phyloP scores from a whole-genome alignment of 163 green algal genomes.

The Prototheca wickerhamii region DNA sequence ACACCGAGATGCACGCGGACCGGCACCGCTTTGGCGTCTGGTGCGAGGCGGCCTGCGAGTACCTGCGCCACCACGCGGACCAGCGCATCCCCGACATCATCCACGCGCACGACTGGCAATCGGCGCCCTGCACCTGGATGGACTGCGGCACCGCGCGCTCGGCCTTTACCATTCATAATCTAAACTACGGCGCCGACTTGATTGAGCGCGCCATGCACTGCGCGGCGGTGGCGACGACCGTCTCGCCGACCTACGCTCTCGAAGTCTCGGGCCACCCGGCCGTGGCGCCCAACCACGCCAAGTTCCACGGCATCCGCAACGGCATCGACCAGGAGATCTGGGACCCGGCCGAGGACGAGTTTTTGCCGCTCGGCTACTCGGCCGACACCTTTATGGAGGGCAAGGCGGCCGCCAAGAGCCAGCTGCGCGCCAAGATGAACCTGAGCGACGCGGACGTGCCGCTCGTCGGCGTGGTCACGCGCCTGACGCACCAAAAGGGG shows the following conservation, averaged over 20 bases:
- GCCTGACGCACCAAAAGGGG: constrained; percentile 95
- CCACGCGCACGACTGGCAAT: constrained; percentile 96
- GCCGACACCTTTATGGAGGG: constrained; percentile 60
- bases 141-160: constrained; percentile 4
- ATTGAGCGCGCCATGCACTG: constrained; percentile 37
- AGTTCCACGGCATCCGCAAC: constrained; percentile 95
- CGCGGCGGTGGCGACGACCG: constrained; percentile 70
- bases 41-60: constrained; percentile 87
- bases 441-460: constrained; percentile 67
- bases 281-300: constrained; percentile 62
- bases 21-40: constrained; percentile 82
- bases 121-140: constrained; percentile 57
- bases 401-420: constrained; percentile 64
- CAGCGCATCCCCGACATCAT: constrained; percentile 83
- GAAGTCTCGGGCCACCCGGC: constrained; percentile 67
- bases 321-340: constrained; percentile 94
- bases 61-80: constrained; percentile 62
- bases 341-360: constrained; percentile 73
- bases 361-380: constrained; percentile 54
- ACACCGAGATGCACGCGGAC: constrained; percentile 66
- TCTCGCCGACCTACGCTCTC: constrained; percentile 88
- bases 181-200: constrained; percentile 81
- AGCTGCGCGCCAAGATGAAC: constrained; percentile 60
- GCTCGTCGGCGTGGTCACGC: constrained; percentile 82
- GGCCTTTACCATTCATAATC: constrained; percentile 96